These are phyloP conservation scores for Neurospora sp. DNA, from an alignment of 2,329 filamentous ascomycete species.

Conservation along the genomic window DNA sequence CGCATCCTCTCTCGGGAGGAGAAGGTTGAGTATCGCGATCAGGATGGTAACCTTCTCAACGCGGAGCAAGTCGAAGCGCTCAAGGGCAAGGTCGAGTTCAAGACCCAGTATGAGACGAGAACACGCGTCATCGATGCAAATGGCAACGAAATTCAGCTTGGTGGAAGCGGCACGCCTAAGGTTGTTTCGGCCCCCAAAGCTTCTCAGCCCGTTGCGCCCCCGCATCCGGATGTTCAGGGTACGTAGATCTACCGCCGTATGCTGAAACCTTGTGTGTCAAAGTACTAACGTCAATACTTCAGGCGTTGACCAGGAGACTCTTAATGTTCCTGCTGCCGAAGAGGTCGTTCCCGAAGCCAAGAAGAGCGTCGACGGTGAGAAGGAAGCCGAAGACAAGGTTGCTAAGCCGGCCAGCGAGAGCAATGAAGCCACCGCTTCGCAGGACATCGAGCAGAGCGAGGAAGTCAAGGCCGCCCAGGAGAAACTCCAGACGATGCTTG, in stretches of 20 bases:
- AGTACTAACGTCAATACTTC: background rate
- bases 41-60: slow-evolving; percentile 81
- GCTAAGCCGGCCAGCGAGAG: slow-evolving; percentile 56
- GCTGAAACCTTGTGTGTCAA: background rate
- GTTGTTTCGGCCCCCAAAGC: slow-evolving; percentile 17
- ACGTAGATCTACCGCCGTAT: background rate
- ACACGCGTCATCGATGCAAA: slow-evolving; percentile 72
- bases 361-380: slow-evolving; percentile 49
- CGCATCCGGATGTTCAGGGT: slow-evolving; percentile 49
- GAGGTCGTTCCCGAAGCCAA: slow-evolving; percentile 31
- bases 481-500: background rate
- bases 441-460: slow-evolving; percentile 5
- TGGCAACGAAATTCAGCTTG: slow-evolving; percentile 62
- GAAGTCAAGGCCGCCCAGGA: background rate
- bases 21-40: slow-evolving; percentile 87
- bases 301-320: slow-evolving; percentile 50
- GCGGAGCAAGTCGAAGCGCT: slow-evolving; percentile 75
- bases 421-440: slow-evolving; percentile 37
- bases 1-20: slow-evolving; percentile 56
- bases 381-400: slow-evolving; percentile 42
- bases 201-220: slow-evolving; percentile 39
- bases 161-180: slow-evolving; percentile 30
- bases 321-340: slow-evolving; percentile 26
- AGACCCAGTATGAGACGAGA: slow-evolving; percentile 91
- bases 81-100: slow-evolving; percentile 88